Conservation (phyloP, 306 rosid genomes). For the Geum urbanum region DNA sequence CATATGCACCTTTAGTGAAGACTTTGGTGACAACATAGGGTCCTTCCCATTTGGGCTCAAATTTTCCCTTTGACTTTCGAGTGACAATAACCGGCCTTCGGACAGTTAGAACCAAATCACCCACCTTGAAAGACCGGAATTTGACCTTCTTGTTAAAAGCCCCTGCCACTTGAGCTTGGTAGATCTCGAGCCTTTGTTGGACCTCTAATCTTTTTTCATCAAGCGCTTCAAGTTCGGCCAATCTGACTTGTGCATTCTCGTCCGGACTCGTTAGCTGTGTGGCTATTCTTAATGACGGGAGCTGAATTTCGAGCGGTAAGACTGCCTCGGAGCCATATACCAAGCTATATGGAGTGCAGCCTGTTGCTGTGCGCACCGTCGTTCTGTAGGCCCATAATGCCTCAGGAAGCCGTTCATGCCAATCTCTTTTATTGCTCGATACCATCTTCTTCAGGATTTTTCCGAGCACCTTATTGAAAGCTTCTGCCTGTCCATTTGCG, state of each 20-base stretch:
- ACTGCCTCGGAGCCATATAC: too few relatives aligned
- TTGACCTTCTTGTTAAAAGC: slow-evolving; percentile 1
- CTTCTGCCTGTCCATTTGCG: background rate
- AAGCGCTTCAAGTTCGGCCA: too few relatives aligned
- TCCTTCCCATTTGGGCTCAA: background rate
- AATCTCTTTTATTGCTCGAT: background rate
- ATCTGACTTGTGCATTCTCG: background rate
- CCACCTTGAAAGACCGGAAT: background rate
- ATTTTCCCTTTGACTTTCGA: background rate
- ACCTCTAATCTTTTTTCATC: too few relatives aligned
- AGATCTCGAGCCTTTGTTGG: too few relatives aligned
- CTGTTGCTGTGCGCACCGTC: background rate
- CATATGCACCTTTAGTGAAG: slow-evolving; percentile 7
- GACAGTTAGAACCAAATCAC: background rate
- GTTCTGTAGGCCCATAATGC: background rate
- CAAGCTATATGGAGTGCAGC: background rate
- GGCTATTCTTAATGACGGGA: background rate
- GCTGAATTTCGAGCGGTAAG: background rate
- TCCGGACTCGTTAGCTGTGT: background rate
- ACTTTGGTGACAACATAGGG: background rate
- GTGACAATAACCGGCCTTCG: background rate
- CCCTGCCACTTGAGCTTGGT: background rate
- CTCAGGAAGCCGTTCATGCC: background rate
- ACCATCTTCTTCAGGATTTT: background rate
- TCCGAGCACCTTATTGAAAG: background rate